Base-by-base conservation (phyloP, 306 rosid species). In the Quercus aquifolioides region DNA sequence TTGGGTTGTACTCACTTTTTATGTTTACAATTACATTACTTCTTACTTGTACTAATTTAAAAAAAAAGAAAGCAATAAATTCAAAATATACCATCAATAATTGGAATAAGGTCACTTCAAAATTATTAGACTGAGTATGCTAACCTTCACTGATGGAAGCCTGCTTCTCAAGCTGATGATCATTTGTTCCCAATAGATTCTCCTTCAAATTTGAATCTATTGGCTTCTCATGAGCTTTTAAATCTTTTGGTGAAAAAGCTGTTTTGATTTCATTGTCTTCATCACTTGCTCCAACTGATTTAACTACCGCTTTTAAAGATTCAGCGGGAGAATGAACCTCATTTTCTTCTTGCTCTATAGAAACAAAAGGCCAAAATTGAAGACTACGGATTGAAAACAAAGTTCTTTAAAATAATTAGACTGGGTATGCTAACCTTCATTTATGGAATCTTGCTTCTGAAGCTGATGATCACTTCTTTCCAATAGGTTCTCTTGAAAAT, bases 131-230 rank as follows among this genome's bases (percentile, higher is more conserved):
- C 41, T n/a, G 69, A 78, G 76, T 28, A 20, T 73, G 41, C 89
- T 72, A 60, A 90, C 97, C 92, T 85, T 86, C 87, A 69, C 81
- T 83, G 46, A 65, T 76, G 74, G 92, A 85, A 84, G 75, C 19
- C 55, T 83, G 82, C 8, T 72, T 76, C 60, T 82, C 81, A 72
- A 86, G 79, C 57, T 55, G 82, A 73, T 83, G 56, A 74, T 80
- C 55, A 74, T 23, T 31, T 26, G 81, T 73, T 59, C 76, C 84
- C 52, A 43, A 71, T 20, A 35, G 75, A 75, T 58, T 79, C 77
- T 78, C 80, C 70, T 73, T 80, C 43, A 74, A 77, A 43, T 74
- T 19, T 59, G 59, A 67, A 31, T 84, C 87, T 49, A 67, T 68
- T 49, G 55, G 70, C 78, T 76, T 80, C 71, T 74, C 77, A 51